Conservation (phyloP, 1,284 basidiomycete genomes). For the Ustilago loliicola region DNA sequence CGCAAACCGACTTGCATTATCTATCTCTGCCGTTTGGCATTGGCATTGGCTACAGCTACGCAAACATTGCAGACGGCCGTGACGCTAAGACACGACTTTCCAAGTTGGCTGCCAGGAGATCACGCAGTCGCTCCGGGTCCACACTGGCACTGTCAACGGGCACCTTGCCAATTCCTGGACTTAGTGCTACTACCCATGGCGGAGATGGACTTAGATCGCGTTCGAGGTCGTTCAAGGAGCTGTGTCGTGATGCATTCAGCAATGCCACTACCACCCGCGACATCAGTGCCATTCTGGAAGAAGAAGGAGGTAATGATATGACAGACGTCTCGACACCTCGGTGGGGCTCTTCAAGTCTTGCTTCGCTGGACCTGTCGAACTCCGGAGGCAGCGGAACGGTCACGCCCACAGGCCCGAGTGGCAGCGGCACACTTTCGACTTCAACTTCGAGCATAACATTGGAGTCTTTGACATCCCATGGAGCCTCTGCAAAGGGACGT, state of each 20-base stretch:
- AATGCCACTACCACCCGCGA: constrained; percentile 21
- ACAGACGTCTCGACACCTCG: constrained; percentile 26
- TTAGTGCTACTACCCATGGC: constrained; percentile 13
- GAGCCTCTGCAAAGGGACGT: constrained; percentile 25
- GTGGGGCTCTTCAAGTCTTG: constrained; percentile 29
- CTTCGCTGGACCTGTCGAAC: constrained; percentile 29
- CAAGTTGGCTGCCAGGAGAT: constrained; percentile 22
- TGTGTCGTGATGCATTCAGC: constrained; percentile 39
- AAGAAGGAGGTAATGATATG: constrained; percentile 32
- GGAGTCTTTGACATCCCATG: constrained; percentile 23
- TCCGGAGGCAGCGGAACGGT: constrained; percentile 35
- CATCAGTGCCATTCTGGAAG: constrained; percentile 32
- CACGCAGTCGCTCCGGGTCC: constrained; percentile 16
- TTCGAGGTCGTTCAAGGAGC: constrained; percentile 44
- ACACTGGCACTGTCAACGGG: constrained; percentile 33
- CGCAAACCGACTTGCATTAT: constrained; percentile 41
- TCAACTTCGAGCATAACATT: constrained; percentile 26
- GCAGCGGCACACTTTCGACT: neutral
- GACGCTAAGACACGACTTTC: constrained; percentile 30
- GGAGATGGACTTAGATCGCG: constrained; percentile 37
- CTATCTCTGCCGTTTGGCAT: constrained; percentile 49
- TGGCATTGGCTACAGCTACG: constrained; percentile 52
- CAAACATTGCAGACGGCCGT: constrained; percentile 31
- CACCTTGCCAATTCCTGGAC: constrained; percentile 30
- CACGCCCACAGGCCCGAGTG: constrained; percentile 32